These are phyloP conservation scores for Trypanosoma congolense DNA, from an alignment of 208 protist genomes.

Conservation along the genomic window DNA sequence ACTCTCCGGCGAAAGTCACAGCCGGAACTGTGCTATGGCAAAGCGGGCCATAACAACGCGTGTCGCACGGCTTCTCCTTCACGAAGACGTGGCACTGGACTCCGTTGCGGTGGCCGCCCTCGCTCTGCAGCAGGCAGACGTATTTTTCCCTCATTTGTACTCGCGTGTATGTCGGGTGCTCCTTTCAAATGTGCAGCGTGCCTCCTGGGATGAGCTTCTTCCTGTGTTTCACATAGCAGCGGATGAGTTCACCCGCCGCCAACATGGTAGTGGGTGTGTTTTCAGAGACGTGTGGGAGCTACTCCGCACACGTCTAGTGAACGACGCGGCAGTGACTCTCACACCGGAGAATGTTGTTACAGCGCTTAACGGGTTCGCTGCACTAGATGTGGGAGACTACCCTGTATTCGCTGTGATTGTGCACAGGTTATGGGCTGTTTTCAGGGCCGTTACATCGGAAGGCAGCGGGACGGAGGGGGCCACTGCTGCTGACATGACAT, in stretches of 20 bases:
- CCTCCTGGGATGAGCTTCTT: conserved; percentile 41
- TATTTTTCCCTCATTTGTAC: conserved; percentile 62
- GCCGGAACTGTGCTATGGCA: conserved; percentile 22
- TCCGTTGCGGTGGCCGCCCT: conserved; percentile 23
- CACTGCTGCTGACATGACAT: too few relatives aligned
- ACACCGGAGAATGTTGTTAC: conserved; percentile 29
- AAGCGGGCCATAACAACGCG: conserved; percentile 20
- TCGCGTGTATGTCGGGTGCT: conserved; percentile 57
- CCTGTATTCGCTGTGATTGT: conserved; percentile 56
- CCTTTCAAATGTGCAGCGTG: conserved; percentile 50
- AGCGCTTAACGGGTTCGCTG: conserved; percentile 67
- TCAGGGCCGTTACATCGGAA: conserved; percentile 11
- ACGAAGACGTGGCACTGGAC: conserved; percentile 29
- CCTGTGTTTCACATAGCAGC: conserved; percentile 49
- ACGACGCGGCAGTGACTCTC: conserved; percentile 21
- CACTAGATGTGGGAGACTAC: conserved; percentile 56
- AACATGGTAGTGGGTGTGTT: conserved; percentile 38
- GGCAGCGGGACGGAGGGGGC: background rate
- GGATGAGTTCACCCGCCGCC: conserved; percentile 60
- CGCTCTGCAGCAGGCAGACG: conserved; percentile 42
- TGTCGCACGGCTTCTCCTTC: conserved; percentile 11
- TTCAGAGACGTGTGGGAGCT: conserved; percentile 82
- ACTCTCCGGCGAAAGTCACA: conserved; percentile 29
- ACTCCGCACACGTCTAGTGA: conserved; percentile 53
- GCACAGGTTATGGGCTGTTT: conserved; percentile 42